A percentile compares a stretch with the other conserved stretches of the same genome.
Evolutionary conservation across 768 basidiomycete species (phyloP).

Genomic region (Leccinellum rugosiceps): DNA sequence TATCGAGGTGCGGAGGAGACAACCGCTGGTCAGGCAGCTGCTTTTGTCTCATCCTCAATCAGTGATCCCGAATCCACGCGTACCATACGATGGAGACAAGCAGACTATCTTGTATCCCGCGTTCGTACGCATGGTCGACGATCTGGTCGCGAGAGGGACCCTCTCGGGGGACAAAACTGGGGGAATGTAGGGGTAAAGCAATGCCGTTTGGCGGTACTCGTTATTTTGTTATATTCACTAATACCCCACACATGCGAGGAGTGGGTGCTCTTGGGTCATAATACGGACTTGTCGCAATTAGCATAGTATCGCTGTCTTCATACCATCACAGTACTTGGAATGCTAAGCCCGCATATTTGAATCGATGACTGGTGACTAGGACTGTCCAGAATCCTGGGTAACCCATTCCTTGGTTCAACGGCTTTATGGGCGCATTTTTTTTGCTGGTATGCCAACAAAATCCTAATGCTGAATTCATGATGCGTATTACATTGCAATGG

Average conservation of each 20-base stretch:
- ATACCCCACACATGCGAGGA: neutral
- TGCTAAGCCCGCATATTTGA: too few relatives aligned
- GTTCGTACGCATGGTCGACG: slow-evolving; percentile 25
- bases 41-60: slow-evolving; percentile 26
- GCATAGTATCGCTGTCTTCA: neutral
- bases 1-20: slow-evolving; percentile 14
- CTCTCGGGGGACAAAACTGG: slow-evolving; percentile 1
- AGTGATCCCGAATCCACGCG: slow-evolving; percentile 11
- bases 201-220: neutral
- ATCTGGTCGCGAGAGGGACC: slow-evolving; percentile 16
- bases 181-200: neutral
- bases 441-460: too few relatives aligned
- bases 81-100: slow-evolving; percentile 7
- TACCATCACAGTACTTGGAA: too few relatives aligned
- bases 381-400: too few relatives aligned
- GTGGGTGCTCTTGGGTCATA: neutral
- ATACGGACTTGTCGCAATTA: neutral
- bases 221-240: neutral
- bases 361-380: too few relatives aligned
- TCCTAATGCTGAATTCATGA: neutral
- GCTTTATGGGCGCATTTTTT: too few relatives aligned
- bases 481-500: neutral
- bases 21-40: neutral
- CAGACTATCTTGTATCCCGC: slow-evolving; percentile 20
- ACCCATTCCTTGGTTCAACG: too few relatives aligned